Evolutionary conservation across 371 early-diverging fungal genomes (phyloP).

Genomic region (Entomophthora muscae): DNA sequence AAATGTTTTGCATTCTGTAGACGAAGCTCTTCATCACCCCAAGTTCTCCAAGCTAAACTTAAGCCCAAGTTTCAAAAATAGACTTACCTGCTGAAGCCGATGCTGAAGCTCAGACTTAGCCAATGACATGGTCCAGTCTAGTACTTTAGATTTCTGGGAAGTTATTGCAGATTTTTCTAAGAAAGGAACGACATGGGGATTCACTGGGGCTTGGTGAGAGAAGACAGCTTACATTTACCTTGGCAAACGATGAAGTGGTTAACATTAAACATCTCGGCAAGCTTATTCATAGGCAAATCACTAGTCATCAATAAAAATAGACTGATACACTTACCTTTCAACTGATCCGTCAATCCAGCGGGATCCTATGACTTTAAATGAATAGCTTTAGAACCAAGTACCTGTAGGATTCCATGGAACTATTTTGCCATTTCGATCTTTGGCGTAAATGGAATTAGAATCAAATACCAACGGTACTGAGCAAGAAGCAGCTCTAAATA

Average conservation of each 20-base stretch:
- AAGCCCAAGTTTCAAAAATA: neutral
- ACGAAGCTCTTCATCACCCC: conserved; percentile 39
- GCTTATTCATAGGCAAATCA: conserved; percentile 49
- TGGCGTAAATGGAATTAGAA: conserved; percentile 42
- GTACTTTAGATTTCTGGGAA: conserved; percentile 22
- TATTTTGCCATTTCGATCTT: conserved; percentile 38
- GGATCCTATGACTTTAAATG: conserved; percentile 17
- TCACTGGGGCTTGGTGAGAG: conserved; percentile 27
- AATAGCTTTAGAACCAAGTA: conserved; percentile 13
- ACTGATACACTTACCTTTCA: conserved; percentile 23
- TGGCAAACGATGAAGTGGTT: conserved; percentile 73
- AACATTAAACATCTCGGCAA: conserved; percentile 61
- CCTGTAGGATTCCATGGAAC: conserved; percentile 66
- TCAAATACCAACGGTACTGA: conserved; percentile 54
- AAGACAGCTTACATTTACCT: conserved; percentile 16
- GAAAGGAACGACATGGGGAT: conserved; percentile 75
- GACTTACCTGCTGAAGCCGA: conserved; percentile 51
- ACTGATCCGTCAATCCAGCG: conserved; percentile 53
- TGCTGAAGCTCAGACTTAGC: conserved; percentile 48
- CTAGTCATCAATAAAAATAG: conserved; percentile 13
- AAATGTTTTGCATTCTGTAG: conserved; percentile 43
- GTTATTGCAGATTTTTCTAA: conserved; percentile 32
- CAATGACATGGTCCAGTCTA: conserved; percentile 35
- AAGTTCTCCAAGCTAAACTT: conserved; percentile 21
- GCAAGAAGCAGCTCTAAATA: conserved; percentile 43